These are phyloP conservation scores for Gaertneriomyces sp. DNA, from an alignment of 192 early-diverging fungal species.

Conservation along the genomic window DNA sequence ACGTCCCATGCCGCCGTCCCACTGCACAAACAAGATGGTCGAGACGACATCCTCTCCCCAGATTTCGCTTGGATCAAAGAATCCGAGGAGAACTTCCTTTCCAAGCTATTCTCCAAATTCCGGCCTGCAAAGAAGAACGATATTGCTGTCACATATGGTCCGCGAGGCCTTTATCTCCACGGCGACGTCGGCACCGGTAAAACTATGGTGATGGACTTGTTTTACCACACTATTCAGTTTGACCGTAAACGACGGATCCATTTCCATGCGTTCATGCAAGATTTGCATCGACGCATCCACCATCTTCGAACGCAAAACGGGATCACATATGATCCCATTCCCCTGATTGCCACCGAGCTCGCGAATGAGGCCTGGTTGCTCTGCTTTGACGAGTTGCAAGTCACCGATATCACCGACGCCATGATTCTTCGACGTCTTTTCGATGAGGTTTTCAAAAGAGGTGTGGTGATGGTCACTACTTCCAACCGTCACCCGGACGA, in stretches of 20 bases:
- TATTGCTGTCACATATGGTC: conserved; percentile 15
- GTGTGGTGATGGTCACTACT: conserved; percentile 88
- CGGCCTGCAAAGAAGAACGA: neutral
- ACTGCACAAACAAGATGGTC: conserved; percentile 23
- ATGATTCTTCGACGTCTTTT: conserved; percentile 73
- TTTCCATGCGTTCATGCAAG: conserved; percentile 97
- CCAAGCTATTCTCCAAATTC: conserved; percentile 13
- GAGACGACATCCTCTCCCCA: conserved; percentile 23
- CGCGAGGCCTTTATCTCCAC: conserved; percentile 44
- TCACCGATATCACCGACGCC: conserved; percentile 97
- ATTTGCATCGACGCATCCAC: conserved; percentile 73
- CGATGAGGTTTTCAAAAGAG: conserved; percentile 73
- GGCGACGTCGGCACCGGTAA: conserved; percentile 74
- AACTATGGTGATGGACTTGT: conserved; percentile 92
- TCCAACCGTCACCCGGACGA: conserved; percentile 87
- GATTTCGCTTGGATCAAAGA: conserved; percentile 36
- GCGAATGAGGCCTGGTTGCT: conserved; percentile 78
- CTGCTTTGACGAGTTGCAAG: conserved; percentile 96
- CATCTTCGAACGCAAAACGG: conserved; percentile 17
- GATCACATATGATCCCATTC: conserved; percentile 30
- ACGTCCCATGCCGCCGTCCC: neutral
- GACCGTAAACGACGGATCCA: conserved; percentile 81
- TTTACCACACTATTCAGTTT: conserved; percentile 75
- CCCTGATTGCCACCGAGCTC: conserved; percentile 72
- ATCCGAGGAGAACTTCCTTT: conserved; percentile 10